Evolutionary conservation across 2,329 filamentous ascomycete genomes (phyloP).

Genomic region (Nannizziopsis arthrosporioides): DNA sequence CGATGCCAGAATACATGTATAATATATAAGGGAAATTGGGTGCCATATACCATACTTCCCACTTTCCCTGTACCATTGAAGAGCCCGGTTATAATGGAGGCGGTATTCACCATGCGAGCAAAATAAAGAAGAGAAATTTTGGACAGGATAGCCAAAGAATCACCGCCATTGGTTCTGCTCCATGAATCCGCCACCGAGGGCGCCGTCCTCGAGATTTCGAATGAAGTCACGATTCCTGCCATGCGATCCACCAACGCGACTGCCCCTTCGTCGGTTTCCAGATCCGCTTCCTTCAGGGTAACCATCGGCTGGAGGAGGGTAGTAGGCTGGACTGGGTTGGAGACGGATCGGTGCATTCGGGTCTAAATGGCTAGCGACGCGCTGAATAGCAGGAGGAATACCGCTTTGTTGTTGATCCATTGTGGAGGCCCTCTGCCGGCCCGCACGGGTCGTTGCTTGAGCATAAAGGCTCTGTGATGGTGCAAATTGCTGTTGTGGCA

Average conservation of each 20-base stretch:
- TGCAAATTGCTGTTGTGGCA: slow-evolving; percentile 57
- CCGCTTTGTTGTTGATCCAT: slow-evolving; percentile 93
- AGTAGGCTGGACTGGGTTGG: slow-evolving; percentile 93
- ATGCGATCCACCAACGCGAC: slow-evolving; percentile 43
- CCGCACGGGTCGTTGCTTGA: slow-evolving; percentile 64
- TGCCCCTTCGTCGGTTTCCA: slow-evolving; percentile 61
- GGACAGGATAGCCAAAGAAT: neutral
- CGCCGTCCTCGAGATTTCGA: slow-evolving; percentile 84
- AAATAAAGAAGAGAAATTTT: too few species aligned
- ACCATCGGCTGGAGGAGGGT: slow-evolving; percentile 81
- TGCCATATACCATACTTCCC: neutral
- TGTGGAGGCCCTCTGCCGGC: slow-evolving; percentile 81
- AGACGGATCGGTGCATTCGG: slow-evolving; percentile 86
- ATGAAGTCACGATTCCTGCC: slow-evolving; percentile 71
- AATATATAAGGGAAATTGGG: slow-evolving; percentile 4
- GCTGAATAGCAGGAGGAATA: slow-evolving; percentile 82
- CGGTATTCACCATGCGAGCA: neutral
- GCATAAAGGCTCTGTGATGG: slow-evolving; percentile 62
- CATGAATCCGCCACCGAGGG: slow-evolving; percentile 85
- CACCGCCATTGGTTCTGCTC: slow-evolving; percentile 58
- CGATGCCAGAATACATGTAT: slow-evolving; percentile 2
- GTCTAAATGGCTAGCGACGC: slow-evolving; percentile 90
- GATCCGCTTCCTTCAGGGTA: slow-evolving; percentile 52
- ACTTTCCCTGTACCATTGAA: neutral
- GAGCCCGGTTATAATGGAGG: neutral